Percentiles rank a stretch among this genome's conserved stretches.
Conservation (phyloP, 805 yeast genomes). For the Schwanniomyces yamadae region DNA sequence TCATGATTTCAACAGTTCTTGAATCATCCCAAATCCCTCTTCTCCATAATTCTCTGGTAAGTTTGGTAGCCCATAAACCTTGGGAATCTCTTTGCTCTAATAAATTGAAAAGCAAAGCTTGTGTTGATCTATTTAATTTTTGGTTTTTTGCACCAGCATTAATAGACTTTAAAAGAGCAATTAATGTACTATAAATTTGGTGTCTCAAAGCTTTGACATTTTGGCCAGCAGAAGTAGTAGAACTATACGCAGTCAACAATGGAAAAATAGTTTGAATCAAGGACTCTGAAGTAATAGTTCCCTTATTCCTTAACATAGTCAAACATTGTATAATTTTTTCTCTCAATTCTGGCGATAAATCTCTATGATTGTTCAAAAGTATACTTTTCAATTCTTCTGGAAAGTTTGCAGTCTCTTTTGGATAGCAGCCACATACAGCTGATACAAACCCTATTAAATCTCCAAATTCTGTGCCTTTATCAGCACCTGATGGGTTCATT, state of each 20-base stretch:
- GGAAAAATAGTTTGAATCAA: constrained; percentile 89
- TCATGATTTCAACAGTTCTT: constrained; percentile 95
- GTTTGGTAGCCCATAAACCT: constrained; percentile 94
- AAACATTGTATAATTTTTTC: constrained; percentile 89
- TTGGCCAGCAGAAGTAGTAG: constrained; percentile 45
- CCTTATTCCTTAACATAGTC: constrained; percentile 87
- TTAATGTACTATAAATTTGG: constrained; percentile 76
- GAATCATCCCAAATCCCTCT: constrained; percentile 98
- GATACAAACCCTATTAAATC: constrained; percentile 89
- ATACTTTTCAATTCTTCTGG: constrained; percentile 77
- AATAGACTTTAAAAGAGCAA: constrained; percentile 74
- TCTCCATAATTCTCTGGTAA: constrained; percentile 95
- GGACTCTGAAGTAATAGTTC: constrained; percentile 71
- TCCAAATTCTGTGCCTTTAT: constrained; percentile 62
- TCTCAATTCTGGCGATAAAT: constrained; percentile 77
- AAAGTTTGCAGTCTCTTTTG: constrained; percentile 80
- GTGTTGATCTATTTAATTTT: constrained; percentile 84
- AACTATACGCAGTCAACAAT: constrained; percentile 63
- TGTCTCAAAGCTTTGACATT: constrained; percentile 81
- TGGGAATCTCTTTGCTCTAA: constrained; percentile 74
- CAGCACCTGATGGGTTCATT: constrained; percentile 58
- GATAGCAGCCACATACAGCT: constrained; percentile 88
- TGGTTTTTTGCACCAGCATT: constrained; percentile 90
- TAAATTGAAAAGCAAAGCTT: constrained; percentile 85
- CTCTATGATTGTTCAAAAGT: constrained; percentile 72